Base-by-base conservation (phyloP, 2,329 filamentous ascomycete species). In the Juglanconis juglandina region DNA sequence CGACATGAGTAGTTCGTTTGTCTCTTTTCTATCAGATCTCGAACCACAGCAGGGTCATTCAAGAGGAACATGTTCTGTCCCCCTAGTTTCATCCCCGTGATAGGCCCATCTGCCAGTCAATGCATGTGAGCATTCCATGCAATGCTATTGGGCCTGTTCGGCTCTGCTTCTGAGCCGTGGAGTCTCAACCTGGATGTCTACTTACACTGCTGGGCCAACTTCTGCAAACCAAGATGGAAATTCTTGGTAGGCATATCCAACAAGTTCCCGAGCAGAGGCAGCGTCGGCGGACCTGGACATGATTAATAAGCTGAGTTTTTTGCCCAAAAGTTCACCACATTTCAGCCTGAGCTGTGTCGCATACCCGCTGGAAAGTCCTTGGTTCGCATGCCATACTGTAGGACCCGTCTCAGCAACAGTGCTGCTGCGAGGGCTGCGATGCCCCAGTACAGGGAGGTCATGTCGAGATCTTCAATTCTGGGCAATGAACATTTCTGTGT, bases 21-120 rank as follows among this genome's bases (percentile, higher is more conserved):
- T n/a, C 52, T 46, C 39, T 54, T 54, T 17, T 54, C 52, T 4
- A 54, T 44, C 39, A 54, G 39, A 7, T 54, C 52, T 13, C 52
- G 52, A 34, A 54, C 52, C 6, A 54, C 39, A 34, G 5, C 11
- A 9, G 52, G 52, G 5, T 54, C 52, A 33, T 46, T 54, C 30
- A 54, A 13, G 8, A 54, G 39, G 11, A 46, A 4, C 13, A 54
- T n/a, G 8, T 54, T 46, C 24, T 54, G 52, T 5, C 10, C 39
- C 11, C 52, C 52, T 2, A 54, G 8, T n/a, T 54, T 54, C 39
- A 54, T 8, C 4, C 14, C n/a, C 14, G 14, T 46, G 30, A 54
- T 46, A 13, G 30, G 41, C 11, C 52, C 52, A 34, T 54, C 52
- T 54, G 34, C n/a, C 9, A 39, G 24, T 39, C 3, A 52, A 34